A percentile compares a stretch with the other conserved stretches of the same genome.
These are phyloP conservation scores for Oehlia diaphana DNA, from an alignment of 192 early-diverging fungal species.

Conservation along the genomic window DNA sequence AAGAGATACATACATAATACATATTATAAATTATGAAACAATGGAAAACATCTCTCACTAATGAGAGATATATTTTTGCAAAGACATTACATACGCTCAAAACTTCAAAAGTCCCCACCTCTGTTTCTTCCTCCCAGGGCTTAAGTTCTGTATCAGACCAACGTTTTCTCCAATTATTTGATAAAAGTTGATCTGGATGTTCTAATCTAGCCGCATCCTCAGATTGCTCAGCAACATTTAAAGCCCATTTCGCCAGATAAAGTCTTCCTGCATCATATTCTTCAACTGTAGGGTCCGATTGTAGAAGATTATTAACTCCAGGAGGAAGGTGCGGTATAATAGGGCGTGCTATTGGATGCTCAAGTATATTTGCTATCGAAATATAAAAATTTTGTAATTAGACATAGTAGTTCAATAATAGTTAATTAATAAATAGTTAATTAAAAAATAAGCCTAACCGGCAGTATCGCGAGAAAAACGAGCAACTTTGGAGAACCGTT, in stretches of 20 bases:
- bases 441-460: slow-evolving; percentile 26
- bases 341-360: slow-evolving; percentile 55
- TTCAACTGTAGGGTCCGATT: slow-evolving; percentile 63
- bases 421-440: not conserved
- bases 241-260: slow-evolving; percentile 80
- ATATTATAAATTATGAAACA: not conserved
- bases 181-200: slow-evolving; percentile 29
- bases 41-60: not conserved
- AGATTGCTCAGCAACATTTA: slow-evolving; percentile 46
- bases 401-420: not conserved
- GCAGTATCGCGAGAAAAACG: slow-evolving; percentile 69
- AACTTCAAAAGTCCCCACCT: slow-evolving; percentile 45
- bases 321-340: slow-evolving; percentile 53
- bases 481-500: slow-evolving; percentile 75
- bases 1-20: too few relatives aligned
- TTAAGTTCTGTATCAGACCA: not conserved
- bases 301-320: slow-evolving; percentile 51
- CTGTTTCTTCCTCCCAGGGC: slow-evolving; percentile 44
- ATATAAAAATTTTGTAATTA: slow-evolving; percentile 9
- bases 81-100: slow-evolving; percentile 34
- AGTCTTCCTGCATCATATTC: slow-evolving; percentile 80
- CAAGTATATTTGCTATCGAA: slow-evolving; percentile 37
- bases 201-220: not conserved
- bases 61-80: not conserved
- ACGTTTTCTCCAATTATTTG: slow-evolving; percentile 33